Evolutionary conservation across 192 early-diverging fungal species (phyloP).

Genomic region (Backusella tuberculispora): DNA sequence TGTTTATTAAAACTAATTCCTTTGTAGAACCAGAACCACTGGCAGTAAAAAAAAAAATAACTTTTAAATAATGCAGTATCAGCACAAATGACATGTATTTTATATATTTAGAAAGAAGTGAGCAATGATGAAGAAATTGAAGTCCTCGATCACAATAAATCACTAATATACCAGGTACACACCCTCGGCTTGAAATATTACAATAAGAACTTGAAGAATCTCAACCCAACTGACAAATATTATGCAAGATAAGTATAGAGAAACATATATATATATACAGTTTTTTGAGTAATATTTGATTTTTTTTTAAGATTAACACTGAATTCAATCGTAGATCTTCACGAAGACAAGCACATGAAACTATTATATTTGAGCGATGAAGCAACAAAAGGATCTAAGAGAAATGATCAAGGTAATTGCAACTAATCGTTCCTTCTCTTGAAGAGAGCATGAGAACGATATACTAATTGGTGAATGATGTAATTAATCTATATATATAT

Average conservation of each 20-base stretch:
- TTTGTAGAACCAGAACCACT: no score
- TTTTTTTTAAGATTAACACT: neutral
- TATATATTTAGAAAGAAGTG: neutral
- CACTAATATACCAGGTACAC: neutral
- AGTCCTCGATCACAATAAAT: neutral
- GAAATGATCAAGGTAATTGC: no score
- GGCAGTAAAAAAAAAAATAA: no score
- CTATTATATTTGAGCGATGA: neutral
- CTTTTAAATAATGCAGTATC: no score
- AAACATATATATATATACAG: neutral
- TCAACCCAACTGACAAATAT: neutral
- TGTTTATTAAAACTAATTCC: no score
- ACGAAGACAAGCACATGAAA: neutral
- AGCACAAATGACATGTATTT: no score
- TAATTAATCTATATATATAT: no score
- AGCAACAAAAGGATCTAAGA: neutral
- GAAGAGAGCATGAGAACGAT: no score
- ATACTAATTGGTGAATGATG: no score
- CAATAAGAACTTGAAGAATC: neutral
- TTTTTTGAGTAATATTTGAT: neutral
- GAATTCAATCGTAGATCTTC: neutral
- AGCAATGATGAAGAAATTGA: neutral
- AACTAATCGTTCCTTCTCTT: no score
- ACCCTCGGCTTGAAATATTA: neutral
- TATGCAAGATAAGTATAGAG: neutral